phyloP scores from a whole-genome alignment of 495 filamentous ascomycete genomes.

The Tuber brumale region DNA sequence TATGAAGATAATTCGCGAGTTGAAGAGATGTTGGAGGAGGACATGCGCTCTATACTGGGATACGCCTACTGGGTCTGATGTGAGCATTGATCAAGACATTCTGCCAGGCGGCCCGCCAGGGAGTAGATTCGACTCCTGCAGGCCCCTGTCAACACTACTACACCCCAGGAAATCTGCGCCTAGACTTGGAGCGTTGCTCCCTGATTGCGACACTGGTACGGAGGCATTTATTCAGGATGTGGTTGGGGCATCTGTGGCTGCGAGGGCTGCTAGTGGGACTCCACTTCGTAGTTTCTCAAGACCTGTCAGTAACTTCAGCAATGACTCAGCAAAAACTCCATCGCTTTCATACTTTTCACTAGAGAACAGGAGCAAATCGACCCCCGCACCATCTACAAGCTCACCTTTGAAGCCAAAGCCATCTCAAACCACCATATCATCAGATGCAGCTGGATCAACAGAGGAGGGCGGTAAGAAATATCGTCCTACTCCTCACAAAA shows the following conservation, averaged over 20 bases:
- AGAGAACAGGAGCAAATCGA: conserved; percentile 24
- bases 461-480: conserved; percentile 15
- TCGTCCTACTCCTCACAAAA: conserved; percentile 51
- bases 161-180: conserved; percentile 33
- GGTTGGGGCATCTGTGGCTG: conserved; percentile 19
- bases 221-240: conserved; percentile 39
- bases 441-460: conserved; percentile 12
- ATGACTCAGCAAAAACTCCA: conserved; percentile 17
- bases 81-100: conserved; percentile 60
- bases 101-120: conserved; percentile 57
- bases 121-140: conserved; percentile 23
- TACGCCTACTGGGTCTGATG: conserved; percentile 48
- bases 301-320: conserved; percentile 20
- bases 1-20: conserved; percentile 81
- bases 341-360: conserved; percentile 29
- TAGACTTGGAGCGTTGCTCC: conserved; percentile 33
- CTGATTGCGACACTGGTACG: conserved; percentile 32
- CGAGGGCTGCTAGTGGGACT: conserved; percentile 14
- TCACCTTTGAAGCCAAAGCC: conserved; percentile 34
- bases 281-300: conserved; percentile 19
- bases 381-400: conserved; percentile 34
- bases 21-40: conserved; percentile 96
- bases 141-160: conserved; percentile 31
- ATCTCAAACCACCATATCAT: conserved; percentile 2
- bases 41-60: conserved; percentile 88